phyloP scores from a whole-genome alignment of 176 grass and related monocot species.

The Pontederia paniculata region DNA sequence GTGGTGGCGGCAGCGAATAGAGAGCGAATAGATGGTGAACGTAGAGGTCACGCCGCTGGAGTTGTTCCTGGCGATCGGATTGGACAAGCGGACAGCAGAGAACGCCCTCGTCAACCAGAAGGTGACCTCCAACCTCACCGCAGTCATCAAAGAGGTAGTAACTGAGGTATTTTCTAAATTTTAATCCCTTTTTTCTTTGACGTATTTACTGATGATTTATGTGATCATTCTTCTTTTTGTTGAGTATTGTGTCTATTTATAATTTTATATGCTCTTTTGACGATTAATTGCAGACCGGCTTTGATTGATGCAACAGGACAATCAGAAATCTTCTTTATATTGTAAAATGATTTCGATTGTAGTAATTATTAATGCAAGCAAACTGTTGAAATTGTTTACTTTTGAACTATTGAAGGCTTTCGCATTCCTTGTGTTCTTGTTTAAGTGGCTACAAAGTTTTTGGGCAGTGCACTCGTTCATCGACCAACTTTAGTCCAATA shows the following conservation, averaged over 20 bases:
- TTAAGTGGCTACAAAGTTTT: constrained; percentile 84
- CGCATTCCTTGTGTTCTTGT: constrained; percentile 9
- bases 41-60: constrained; percentile 30
- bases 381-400: background rate
- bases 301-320: constrained; percentile 48
- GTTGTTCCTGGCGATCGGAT: constrained; percentile 62
- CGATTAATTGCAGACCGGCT: constrained; percentile 36
- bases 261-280: background rate
- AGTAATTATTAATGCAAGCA: background rate
- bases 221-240: background rate
- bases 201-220: background rate
- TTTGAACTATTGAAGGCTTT: background rate
- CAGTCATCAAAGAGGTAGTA: constrained; percentile 56
- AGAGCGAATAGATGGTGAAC: constrained; percentile 14
- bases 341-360: constrained; percentile 23
- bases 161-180: background rate
- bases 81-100: constrained; percentile 71
- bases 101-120: constrained; percentile 78
- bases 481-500: constrained; percentile 62
- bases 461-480: constrained; percentile 66
- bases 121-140: constrained; percentile 64
- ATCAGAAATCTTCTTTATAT: constrained; percentile 76
- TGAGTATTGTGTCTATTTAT: background rate
- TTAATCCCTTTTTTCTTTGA: background rate
- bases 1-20: too few species aligned